These are phyloP conservation scores for Yamadazyma diddensiae DNA, from an alignment of 1,139 yeast species.

Conservation along the genomic window DNA sequence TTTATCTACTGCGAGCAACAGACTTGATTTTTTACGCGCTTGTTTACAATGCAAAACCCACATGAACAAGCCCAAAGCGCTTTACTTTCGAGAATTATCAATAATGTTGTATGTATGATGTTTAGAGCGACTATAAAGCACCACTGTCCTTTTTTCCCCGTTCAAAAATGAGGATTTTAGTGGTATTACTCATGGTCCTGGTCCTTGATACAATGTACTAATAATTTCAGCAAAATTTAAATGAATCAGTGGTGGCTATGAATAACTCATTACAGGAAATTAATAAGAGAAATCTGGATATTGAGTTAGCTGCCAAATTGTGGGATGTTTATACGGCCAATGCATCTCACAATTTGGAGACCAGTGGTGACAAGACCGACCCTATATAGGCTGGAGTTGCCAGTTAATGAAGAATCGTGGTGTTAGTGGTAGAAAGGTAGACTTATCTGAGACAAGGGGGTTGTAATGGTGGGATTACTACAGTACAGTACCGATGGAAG, in stretches of 20 bases:
- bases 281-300: conserved; percentile 63
- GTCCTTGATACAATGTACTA: too few relatives aligned
- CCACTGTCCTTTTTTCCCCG: too few relatives aligned
- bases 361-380: conserved; percentile 61
- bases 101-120: conserved; percentile 58
- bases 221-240: conserved; percentile 58
- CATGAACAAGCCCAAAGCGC: conserved; percentile 86
- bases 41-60: conserved; percentile 72
- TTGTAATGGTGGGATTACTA: too few relatives aligned
- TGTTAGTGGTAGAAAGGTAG: too few relatives aligned
- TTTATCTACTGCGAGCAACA: too few relatives aligned
- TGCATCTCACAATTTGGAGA: conserved; percentile 68
- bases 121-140: conserved; percentile 1
- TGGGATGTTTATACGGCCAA: conserved; percentile 79
- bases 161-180: too few relatives aligned
- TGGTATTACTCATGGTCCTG: too few relatives aligned
- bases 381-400: too few relatives aligned
- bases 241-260: conserved; percentile 65
- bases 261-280: conserved; percentile 62
- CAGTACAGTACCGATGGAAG: too few relatives aligned
- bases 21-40: neutral
- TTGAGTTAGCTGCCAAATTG: conserved; percentile 73
- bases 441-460: too few relatives aligned
- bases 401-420: too few relatives aligned
- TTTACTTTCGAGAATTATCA: conserved; percentile 69